Conservation (phyloP, 2,329 filamentous ascomycete species). For the Alternaria panax region DNA sequence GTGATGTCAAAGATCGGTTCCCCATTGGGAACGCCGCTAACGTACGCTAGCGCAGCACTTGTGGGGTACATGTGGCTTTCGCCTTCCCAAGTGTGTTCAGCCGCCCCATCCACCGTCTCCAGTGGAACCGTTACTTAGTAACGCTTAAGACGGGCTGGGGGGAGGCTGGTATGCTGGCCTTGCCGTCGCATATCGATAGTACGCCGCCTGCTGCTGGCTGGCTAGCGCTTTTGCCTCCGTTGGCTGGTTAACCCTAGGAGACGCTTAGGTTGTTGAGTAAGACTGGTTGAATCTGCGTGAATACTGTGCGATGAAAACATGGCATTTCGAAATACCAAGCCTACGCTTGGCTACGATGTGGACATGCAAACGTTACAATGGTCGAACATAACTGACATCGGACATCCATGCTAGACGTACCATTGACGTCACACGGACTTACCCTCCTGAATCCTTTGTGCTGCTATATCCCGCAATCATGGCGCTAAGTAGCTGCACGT, state of each 20-base stretch:
- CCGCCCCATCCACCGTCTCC: conserved; percentile 15
- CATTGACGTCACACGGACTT: conserved; percentile 14
- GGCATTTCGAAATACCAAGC: conserved; percentile 7
- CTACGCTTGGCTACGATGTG: conserved; percentile 6
- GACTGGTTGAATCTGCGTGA: background rate
- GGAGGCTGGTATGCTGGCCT: conserved; percentile 2
- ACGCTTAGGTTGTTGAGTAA: conserved; percentile 1
- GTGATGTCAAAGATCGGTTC: conserved; percentile 28
- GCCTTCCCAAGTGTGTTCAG: conserved; percentile 15
- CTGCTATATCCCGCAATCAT: conserved; percentile 2
- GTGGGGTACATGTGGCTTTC: conserved; percentile 27
- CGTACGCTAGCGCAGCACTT: conserved; percentile 19
- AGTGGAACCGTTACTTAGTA: conserved; percentile 16
- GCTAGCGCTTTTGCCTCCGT: conserved; percentile 1
- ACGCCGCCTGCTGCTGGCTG: conserved; percentile 3
- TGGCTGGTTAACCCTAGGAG: background rate
- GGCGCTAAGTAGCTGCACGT: background rate
- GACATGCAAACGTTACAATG: background rate
- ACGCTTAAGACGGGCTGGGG: conserved; percentile 11
- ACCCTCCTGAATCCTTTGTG: background rate
- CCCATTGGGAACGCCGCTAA: conserved; percentile 21
- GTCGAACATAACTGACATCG: background rate
- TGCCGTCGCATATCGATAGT: conserved; percentile 15
- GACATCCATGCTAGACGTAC: conserved; percentile 6
- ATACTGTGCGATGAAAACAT: background rate